phyloP scores from a whole-genome alignment of 1,284 basidiomycete genomes.

The Lignosus rhinocerotis region DNA sequence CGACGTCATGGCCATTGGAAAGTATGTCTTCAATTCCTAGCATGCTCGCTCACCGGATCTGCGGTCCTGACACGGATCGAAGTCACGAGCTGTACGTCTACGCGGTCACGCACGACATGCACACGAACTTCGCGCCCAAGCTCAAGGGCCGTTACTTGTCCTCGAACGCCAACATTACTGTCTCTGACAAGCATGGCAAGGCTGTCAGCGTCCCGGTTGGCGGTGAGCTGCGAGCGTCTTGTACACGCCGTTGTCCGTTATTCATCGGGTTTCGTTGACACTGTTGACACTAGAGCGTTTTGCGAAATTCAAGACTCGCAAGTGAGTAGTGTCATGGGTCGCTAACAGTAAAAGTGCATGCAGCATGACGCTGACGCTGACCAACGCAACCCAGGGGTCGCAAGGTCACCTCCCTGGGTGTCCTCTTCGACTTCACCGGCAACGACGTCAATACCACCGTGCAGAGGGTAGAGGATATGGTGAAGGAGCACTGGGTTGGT shows the following conservation, averaged over 20 bases:
- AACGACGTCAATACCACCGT: slow-evolving; percentile 72
- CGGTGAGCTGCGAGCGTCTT: slow-evolving; percentile 35
- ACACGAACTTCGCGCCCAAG: slow-evolving; percentile 73
- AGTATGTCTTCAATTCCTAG: slow-evolving; percentile 44
- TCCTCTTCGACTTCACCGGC: slow-evolving; percentile 75
- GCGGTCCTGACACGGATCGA: not conserved
- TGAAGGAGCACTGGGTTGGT: slow-evolving; percentile 69
- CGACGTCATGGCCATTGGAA: slow-evolving; percentile 85
- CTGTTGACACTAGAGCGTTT: slow-evolving; percentile 48
- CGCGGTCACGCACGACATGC: slow-evolving; percentile 75
- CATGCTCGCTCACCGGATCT: too few species aligned
- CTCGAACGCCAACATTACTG: slow-evolving; percentile 84
- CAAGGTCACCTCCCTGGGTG: slow-evolving; percentile 77
- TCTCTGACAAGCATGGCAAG: slow-evolving; percentile 53
- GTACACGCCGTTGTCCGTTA: not conserved
- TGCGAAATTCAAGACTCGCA: slow-evolving; percentile 73
- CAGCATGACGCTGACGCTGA: too few species aligned
- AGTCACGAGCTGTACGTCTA: slow-evolving; percentile 88
- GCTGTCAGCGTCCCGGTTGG: slow-evolving; percentile 62
- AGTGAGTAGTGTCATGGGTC: slow-evolving; percentile 43
- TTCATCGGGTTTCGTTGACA: not conserved
- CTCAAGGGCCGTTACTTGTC: slow-evolving; percentile 78
- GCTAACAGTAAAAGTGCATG: not conserved
- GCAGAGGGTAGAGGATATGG: slow-evolving; percentile 72
- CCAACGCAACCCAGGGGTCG: slow-evolving; percentile 49